Base-by-base conservation (phyloP, 2,329 filamentous ascomycete species). In the Fusarium nygamai region DNA sequence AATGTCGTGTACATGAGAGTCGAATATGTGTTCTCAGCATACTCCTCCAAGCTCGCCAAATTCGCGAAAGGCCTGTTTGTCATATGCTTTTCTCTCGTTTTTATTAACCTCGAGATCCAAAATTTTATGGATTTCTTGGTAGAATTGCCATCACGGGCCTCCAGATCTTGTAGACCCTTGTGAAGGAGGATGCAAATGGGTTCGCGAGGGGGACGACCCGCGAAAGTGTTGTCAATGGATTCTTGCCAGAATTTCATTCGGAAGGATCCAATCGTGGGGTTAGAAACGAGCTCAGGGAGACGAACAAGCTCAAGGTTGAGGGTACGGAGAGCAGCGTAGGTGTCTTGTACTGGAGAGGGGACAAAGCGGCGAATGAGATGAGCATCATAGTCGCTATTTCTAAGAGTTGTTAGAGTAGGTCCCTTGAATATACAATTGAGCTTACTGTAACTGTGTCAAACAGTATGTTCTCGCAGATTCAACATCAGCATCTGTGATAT, bases 211-310 rank as follows among this genome's bases (percentile, higher is more conserved):
- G 96, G 95, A 1, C 87, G 86, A 38, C 93, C 93, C 4, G 92
- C 88, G 69, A 98, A 92, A 3, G 94, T 93, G 70, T 92, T 92
- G 61, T 92, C 89, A 59, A 99, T 86, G 9, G 94, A 91, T 77
- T 98, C 95, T 57, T 94, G 91, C 94, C 96, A 98, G 86, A 98
- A 98, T 82, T 98, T 94, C 83, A 98, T 92, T 73, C 96, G 94
- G 88, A 98, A 91, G 60, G 92, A 88, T 57, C 94, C 96, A 69
- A 98, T 93, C 8, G 92, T 92, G n/a, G 93, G 91, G 69, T 93
- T 96, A 53, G 94, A 96, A 27, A 96, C 95, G 19, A 93, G 91
- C 83, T 98, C 96, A 65, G 96, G 94, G 71, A 98, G 93, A 65
- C 94, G 90, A 50, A 96, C 94, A 69, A 98, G 90, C 82, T 98